These are phyloP conservation scores for Hypoxylon sp. DNA, from an alignment of 2,329 filamentous ascomycete species.

Conservation along the genomic window DNA sequence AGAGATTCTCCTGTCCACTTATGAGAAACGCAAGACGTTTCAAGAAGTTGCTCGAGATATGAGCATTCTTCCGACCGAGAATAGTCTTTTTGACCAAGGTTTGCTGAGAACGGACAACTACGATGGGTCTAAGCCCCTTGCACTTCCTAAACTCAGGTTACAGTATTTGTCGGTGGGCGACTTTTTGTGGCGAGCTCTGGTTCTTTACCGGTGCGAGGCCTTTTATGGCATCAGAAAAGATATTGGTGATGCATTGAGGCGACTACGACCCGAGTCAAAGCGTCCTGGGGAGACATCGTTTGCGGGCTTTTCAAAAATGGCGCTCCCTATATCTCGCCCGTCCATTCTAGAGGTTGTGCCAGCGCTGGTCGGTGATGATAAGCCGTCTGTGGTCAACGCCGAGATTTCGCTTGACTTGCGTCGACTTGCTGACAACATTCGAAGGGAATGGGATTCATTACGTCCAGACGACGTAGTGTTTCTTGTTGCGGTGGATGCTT, in stretches of 20 bases:
- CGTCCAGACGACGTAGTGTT: slow-evolving; percentile 91
- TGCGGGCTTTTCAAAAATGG: slow-evolving; percentile 91
- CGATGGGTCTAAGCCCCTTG: slow-evolving; percentile 86
- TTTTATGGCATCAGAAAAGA: slow-evolving; percentile 96
- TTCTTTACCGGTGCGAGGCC: slow-evolving; percentile 88
- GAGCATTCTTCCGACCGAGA: slow-evolving; percentile 86
- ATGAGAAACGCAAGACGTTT: slow-evolving; percentile 84
- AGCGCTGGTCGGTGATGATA: slow-evolving; percentile 83
- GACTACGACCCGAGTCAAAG: slow-evolving; percentile 77
- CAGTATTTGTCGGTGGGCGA: slow-evolving; percentile 96
- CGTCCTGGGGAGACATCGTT: slow-evolving; percentile 78
- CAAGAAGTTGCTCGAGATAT: slow-evolving; percentile 81
- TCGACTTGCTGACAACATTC: slow-evolving; percentile 79
- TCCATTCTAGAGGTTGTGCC: slow-evolving; percentile 89
- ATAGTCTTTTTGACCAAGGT: slow-evolving; percentile 80
- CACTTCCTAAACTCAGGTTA: slow-evolving; percentile 93
- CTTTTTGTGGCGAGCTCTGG: slow-evolving; percentile 94
- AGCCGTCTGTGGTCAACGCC: slow-evolving; percentile 86
- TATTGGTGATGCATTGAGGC: slow-evolving; percentile 84
- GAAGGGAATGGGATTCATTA: slow-evolving; percentile 90
- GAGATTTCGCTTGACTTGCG: slow-evolving; percentile 89
- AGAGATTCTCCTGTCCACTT: slow-evolving; percentile 80
- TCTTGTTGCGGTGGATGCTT: slow-evolving; percentile 79
- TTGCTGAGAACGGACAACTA: slow-evolving; percentile 87
- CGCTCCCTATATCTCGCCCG: slow-evolving; percentile 85